Evolutionary conservation across 768 basidiomycete species (phyloP).

Genomic region (Mrakia blollopis): DNA sequence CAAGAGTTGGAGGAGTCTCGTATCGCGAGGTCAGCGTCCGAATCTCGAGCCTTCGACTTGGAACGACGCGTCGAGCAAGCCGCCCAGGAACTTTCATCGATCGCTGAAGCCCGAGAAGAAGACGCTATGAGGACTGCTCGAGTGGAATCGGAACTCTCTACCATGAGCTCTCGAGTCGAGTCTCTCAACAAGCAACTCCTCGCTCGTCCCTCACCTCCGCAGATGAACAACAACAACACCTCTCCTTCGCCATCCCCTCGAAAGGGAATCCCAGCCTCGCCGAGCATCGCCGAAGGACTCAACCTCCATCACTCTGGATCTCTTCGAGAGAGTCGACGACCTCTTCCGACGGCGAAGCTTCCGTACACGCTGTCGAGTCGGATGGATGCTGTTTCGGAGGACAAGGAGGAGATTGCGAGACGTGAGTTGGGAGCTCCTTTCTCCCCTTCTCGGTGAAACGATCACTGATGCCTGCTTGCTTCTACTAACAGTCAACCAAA

Average conservation of each 20-base stretch:
- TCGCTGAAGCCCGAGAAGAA: not conserved
- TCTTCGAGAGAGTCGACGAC: not conserved
- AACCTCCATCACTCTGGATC: constrained; percentile 15
- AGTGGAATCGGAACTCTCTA: not conserved
- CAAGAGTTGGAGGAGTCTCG: not conserved
- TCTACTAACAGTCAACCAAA: constrained; percentile 4
- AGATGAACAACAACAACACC: not conserved
- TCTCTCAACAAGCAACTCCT: constrained; percentile 4
- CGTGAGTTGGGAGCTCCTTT: not conserved
- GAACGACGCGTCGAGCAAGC: not conserved
- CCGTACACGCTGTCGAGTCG: not conserved
- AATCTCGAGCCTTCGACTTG: not conserved
- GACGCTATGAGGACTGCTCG: not conserved
- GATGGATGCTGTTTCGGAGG: not conserved
- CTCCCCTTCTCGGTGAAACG: too few relatives aligned
- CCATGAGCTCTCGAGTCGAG: not conserved
- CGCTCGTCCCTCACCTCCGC: not conserved
- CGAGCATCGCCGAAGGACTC: constrained; percentile 26
- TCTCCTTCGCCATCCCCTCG: not conserved
- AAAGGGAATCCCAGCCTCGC: constrained; percentile 17
- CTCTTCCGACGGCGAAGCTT: not conserved
- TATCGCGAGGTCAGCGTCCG: not conserved
- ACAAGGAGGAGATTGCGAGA: constrained; percentile 15
- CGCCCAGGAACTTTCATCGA: not conserved
- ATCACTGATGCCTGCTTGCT: too few relatives aligned